These are phyloP conservation scores for Dipodascopsis tothii DNA, from an alignment of 805 yeast species.

Conservation along the genomic window DNA sequence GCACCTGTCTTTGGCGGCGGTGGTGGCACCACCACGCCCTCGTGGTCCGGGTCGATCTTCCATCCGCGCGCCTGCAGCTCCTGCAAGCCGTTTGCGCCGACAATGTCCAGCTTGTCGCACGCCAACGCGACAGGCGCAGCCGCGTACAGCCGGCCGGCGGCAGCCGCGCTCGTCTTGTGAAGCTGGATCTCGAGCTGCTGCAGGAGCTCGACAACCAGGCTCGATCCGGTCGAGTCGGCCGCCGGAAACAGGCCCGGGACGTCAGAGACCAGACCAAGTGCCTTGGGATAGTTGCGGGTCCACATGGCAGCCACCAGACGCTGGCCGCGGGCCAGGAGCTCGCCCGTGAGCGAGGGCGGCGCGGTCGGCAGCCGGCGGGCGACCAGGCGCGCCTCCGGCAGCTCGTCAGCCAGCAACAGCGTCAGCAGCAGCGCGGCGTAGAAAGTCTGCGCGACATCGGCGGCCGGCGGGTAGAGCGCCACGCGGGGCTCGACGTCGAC, in stretches of 20 bases:
- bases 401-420: neutral
- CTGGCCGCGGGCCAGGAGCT: too few relatives aligned
- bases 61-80: neutral
- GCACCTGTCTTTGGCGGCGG: neutral
- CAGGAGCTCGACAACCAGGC: neutral
- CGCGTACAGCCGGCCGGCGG: neutral
- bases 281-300: too few relatives aligned
- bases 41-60: neutral
- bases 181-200: neutral
- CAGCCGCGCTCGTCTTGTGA: neutral
- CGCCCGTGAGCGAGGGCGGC: too few relatives aligned
- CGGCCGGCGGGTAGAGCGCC: neutral
- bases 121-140: neutral
- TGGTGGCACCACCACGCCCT: neutral
- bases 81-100: too few relatives aligned
- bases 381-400: neutral
- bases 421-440: neutral
- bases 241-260: too few relatives aligned
- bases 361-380: too few relatives aligned
- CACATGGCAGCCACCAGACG: too few relatives aligned
- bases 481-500: neutral
- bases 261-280: too few relatives aligned
- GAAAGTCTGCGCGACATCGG: neutral
- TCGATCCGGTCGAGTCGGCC: too few relatives aligned
- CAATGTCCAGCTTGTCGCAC: too few relatives aligned